These are phyloP conservation scores for Ceratobasidium papillatum DNA, from an alignment of 1,284 basidiomycete species.

Conservation along the genomic window DNA sequence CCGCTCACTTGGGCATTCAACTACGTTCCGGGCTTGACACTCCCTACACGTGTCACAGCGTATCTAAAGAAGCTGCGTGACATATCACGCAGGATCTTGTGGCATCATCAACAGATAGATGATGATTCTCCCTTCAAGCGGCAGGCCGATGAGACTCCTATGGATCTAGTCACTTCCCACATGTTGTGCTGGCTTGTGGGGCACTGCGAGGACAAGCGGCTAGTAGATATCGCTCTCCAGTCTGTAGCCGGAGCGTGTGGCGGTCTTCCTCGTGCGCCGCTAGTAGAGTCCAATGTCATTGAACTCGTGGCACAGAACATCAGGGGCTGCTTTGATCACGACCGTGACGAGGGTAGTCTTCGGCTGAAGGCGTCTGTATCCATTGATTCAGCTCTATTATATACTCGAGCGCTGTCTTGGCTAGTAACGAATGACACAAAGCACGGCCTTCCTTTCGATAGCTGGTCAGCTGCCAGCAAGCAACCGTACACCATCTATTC, in stretches of 20 bases:
- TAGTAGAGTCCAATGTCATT: neutral
- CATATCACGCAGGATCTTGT: neutral
- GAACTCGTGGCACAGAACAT: neutral
- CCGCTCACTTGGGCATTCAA: no score
- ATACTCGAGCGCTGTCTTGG: neutral
- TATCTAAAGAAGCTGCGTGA: neutral
- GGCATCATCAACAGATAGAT: no score
- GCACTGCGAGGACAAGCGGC: slow-evolving; percentile 8
- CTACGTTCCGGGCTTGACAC: no score
- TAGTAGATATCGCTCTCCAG: slow-evolving; percentile 10
- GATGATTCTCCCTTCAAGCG: no score
- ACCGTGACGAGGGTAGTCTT: neutral
- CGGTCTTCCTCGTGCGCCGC: neutral
- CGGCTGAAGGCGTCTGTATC: neutral
- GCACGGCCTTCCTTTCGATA: neutral
- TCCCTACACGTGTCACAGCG: no score
- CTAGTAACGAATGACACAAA: neutral
- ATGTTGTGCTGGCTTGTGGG: slow-evolving; percentile 5
- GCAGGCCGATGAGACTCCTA: neutral
- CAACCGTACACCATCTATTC: neutral
- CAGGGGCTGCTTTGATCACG: neutral
- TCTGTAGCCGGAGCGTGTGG: slow-evolving; percentile 10
- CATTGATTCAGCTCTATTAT: neutral
- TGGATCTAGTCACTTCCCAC: neutral
- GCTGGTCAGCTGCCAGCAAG: neutral